A percentile compares a stretch with the other conserved stretches of the same genome.
Conservation (phyloP, 495 filamentous ascomycete species). For the Hypomontagnella monticulosa region DNA sequence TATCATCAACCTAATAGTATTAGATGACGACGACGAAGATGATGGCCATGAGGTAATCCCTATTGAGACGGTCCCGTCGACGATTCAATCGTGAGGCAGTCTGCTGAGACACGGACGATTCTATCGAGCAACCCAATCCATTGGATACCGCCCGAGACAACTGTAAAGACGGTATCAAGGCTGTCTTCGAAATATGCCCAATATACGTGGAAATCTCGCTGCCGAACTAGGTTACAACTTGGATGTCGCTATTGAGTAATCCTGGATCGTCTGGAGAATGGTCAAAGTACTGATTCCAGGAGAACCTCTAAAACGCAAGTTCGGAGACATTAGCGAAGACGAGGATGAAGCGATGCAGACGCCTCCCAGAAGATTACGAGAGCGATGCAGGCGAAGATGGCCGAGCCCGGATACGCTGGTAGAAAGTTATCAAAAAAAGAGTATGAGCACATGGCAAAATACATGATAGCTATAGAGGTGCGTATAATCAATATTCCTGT, state of each 20-base stretch:
- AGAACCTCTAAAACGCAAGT: conserved; percentile 49
- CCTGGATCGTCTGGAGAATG: conserved; percentile 49
- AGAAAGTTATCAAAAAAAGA: neutral
- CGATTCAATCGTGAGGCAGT: neutral
- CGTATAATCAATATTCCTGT: neutral
- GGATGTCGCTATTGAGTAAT: conserved; percentile 39
- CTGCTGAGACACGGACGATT: too few relatives aligned
- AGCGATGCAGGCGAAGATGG: conserved; percentile 12
- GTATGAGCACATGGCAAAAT: neutral
- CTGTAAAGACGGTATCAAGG: conserved; percentile 41
- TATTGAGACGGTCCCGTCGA: neutral
- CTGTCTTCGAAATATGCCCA: conserved; percentile 52
- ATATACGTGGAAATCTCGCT: conserved; percentile 39
- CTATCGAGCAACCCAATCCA: neutral
- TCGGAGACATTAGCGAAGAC: conserved; percentile 23
- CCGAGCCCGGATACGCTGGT: neutral
- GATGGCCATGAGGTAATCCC: too few relatives aligned
- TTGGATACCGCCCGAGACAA: too few relatives aligned
- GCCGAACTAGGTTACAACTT: conserved; percentile 24
- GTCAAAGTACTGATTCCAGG: conserved; percentile 48
- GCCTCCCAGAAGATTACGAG: neutral
- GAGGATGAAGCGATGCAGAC: neutral
- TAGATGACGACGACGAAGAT: too few relatives aligned
- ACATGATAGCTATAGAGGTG: conserved; percentile 24
- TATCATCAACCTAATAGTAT: too few relatives aligned